Evolutionary conservation across 1,139 yeast genomes (phyloP).

Genomic region (Geotrichum macrosporum): DNA sequence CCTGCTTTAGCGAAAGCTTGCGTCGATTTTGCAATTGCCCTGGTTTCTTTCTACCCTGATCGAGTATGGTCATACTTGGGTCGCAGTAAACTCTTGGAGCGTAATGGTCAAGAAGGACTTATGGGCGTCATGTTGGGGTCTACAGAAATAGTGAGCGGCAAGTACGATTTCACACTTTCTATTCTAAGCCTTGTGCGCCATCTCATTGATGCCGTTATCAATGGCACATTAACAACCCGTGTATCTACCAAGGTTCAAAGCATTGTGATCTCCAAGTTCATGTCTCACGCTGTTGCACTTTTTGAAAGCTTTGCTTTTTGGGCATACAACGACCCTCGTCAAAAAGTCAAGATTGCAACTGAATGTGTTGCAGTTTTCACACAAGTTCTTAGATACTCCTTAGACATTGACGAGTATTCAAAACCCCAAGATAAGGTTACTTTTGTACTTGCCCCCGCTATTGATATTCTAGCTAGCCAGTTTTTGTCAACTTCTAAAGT

Average conservation of each 20-base stretch:
- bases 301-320: conserved; percentile 74
- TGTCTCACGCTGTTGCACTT: conserved; percentile 55
- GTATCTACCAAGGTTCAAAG: conserved; percentile 48
- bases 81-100: conserved; percentile 60
- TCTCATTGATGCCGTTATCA: conserved; percentile 53
- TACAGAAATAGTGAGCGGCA: conserved; percentile 66
- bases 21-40: conserved; percentile 49
- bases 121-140: conserved; percentile 63
- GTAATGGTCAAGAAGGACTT: conserved; percentile 66
- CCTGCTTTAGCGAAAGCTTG: conserved; percentile 47
- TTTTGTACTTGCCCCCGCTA: conserved; percentile 48
- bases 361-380: conserved; percentile 54
- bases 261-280: conserved; percentile 53
- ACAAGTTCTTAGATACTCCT: conserved; percentile 51
- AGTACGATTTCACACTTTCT: conserved; percentile 59
- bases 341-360: conserved; percentile 61
- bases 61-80: conserved; percentile 77
- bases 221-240: conserved; percentile 34
- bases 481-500: conserved; percentile 53
- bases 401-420: conserved; percentile 51
- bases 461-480: conserved; percentile 49
- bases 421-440: conserved; percentile 45
- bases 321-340: conserved; percentile 54
- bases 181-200: conserved; percentile 53
- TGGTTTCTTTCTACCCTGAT: conserved; percentile 51